A percentile compares a stretch with the other conserved stretches of the same genome.
phyloP scores from a whole-genome alignment of 345 rosid species.

The Murraya koenigii region DNA sequence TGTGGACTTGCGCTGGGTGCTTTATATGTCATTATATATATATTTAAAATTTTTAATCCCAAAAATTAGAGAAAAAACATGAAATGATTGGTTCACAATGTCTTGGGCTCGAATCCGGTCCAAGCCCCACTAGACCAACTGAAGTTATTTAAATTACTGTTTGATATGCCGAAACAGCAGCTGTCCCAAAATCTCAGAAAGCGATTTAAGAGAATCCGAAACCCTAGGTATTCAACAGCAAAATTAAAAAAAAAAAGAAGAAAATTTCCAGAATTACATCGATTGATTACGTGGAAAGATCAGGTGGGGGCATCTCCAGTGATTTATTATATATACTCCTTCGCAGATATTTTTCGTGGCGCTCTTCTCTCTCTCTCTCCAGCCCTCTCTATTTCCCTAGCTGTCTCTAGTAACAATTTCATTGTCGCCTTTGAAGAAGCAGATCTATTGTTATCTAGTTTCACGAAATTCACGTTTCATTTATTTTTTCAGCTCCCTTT shows the following conservation, averaged over 20 bases:
- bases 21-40: no score
- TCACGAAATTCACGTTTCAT: neutral
- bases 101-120: no score
- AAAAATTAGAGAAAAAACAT: no score
- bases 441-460: constrained; percentile 9
- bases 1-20: no score
- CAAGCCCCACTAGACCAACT: no score
- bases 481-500: neutral
- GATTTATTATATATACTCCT: constrained; percentile 7
- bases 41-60: no score
- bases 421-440: constrained; percentile 1
- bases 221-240: constrained; percentile 14
- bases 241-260: neutral
- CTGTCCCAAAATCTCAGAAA: constrained; percentile 5
- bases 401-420: neutral
- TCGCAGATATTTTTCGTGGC: constrained; percentile 26
- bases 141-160: neutral
- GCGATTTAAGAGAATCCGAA: constrained; percentile 20
- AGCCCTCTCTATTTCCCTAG: constrained; percentile 1
- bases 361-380: neutral
- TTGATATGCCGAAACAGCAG: constrained; percentile 10
- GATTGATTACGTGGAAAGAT: constrained; percentile 26
- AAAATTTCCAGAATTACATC: neutral
- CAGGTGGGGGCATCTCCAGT: constrained; percentile 38
- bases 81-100: no score